Percentiles rank a stretch among this genome's conserved stretches.
Conservation (phyloP, 208 protist genomes). For the Trypanosoma lewisi region DNA sequence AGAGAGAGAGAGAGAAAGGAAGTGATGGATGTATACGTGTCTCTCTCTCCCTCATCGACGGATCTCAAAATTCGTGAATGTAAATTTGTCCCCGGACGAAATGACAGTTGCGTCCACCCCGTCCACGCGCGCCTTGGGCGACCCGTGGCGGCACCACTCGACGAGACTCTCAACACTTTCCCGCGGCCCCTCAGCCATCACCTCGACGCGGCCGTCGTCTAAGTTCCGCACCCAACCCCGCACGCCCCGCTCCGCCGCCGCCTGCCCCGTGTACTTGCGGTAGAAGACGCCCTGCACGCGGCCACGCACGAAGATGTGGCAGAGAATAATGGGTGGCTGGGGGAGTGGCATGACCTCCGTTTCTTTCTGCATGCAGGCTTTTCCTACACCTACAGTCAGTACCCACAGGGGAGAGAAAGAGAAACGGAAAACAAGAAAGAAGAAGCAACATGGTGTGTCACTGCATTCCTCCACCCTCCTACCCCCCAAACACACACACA, state of each 20-base stretch:
- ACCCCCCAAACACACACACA: no score
- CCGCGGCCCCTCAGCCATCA: conserved; percentile 62
- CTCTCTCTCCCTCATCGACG: conserved; percentile 2
- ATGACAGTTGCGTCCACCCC: conserved; percentile 14
- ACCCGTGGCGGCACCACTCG: conserved; percentile 75
- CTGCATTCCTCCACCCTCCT: no score
- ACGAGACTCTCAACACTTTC: conserved; percentile 42
- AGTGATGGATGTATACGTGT: neutral
- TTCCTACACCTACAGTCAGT: no score
- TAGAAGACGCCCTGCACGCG: conserved; percentile 90
- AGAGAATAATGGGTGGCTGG: conserved; percentile 6
- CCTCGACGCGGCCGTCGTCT: conserved; percentile 69
- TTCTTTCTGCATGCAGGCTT: no score
- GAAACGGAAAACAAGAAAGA: neutral
- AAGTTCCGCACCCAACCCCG: conserved; percentile 84
- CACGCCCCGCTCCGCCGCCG: conserved; percentile 46
- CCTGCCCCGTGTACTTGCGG: conserved; percentile 71
- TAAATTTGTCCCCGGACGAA: neutral
- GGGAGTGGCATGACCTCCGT: neutral
- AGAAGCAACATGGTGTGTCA: neutral
- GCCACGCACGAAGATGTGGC: conserved; percentile 71
- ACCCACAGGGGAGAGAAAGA: neutral
- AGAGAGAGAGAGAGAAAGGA: neutral
- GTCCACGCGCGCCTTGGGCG: conserved; percentile 56
- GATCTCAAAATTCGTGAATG: conserved; percentile 17